A percentile compares a stretch with the other conserved stretches of the same genome.
phyloP scores from a whole-genome alignment of 805 yeast genomes.

The Starmerella sp. region DNA sequence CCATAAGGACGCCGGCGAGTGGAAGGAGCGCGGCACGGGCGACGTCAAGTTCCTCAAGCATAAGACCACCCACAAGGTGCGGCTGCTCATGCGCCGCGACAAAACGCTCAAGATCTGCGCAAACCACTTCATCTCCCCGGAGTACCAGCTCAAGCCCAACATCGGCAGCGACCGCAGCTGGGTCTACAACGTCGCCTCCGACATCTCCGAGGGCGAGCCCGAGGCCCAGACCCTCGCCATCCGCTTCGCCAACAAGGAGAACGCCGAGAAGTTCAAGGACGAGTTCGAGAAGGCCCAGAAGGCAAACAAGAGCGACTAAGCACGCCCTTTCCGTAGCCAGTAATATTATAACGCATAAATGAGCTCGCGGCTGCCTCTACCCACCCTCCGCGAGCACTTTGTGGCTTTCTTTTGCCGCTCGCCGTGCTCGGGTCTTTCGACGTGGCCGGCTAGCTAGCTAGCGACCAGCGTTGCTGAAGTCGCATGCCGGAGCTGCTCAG shows the following conservation, averaged over 20 bases:
- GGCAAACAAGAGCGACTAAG: conserved; percentile 39
- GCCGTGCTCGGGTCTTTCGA: no score
- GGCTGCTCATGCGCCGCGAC: conserved; percentile 97
- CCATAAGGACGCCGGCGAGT: conserved; percentile 47
- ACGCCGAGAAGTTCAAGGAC: conserved; percentile 91
- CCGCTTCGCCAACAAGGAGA: conserved; percentile 53
- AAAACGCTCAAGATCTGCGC: conserved; percentile 97
- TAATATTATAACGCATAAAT: no score
- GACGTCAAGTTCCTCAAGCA: conserved; percentile 93
- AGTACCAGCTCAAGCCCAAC: conserved; percentile 75
- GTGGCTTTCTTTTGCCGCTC: no score
- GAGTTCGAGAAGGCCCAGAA: conserved; percentile 78
- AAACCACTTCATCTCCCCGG: conserved; percentile 71
- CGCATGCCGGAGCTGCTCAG: no score
- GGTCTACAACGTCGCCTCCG: conserved; percentile 94
- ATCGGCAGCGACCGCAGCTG: conserved; percentile 97
- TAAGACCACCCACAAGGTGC: conserved; percentile 66
- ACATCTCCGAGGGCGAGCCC: conserved; percentile 87
- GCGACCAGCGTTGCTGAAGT: no score
- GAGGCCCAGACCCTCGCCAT: conserved; percentile 95
- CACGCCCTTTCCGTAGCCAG: background rate
- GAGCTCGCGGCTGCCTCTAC: no score
- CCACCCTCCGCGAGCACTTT: no score
- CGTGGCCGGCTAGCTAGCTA: no score
- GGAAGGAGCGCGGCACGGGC: conserved; percentile 99